These are phyloP conservation scores for Huntiella abstrusa DNA, from an alignment of 2,329 filamentous ascomycete genomes.

Conservation along the genomic window DNA sequence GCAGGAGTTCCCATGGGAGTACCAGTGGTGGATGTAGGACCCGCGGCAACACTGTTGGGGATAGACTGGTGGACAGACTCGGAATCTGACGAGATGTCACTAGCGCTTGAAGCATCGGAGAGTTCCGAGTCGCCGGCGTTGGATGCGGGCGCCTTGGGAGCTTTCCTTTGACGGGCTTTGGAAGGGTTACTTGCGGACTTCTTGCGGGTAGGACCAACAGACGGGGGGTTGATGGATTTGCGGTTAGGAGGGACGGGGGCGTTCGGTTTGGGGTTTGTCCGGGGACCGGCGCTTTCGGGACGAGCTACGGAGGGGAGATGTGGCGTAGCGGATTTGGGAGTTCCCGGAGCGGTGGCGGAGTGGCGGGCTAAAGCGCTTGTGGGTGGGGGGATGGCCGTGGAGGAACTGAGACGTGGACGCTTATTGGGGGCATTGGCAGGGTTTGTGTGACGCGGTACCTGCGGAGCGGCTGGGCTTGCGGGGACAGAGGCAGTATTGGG, in stretches of 20 bases:
- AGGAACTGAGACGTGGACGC: conserved; percentile 31
- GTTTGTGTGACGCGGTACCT: conserved; percentile 36
- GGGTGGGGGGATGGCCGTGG: conserved; percentile 28
- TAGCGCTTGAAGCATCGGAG: conserved; percentile 40
- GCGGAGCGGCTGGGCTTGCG: conserved; percentile 39
- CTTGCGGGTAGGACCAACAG: conserved; percentile 23
- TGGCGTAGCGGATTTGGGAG: conserved; percentile 28
- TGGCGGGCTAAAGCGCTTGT: conserved; percentile 43
- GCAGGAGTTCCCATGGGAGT: too few relatives aligned
- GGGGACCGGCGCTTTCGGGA: conserved; percentile 42
- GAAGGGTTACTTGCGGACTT: conserved; percentile 24
- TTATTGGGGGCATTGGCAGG: conserved; percentile 30
- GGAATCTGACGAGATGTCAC: conserved; percentile 31
- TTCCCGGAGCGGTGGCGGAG: conserved; percentile 43
- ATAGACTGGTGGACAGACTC: conserved; percentile 13
- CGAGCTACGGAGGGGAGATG: conserved; percentile 19
- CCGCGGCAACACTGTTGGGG: too few relatives aligned
- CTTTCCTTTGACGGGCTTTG: conserved; percentile 42
- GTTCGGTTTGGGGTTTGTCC: conserved; percentile 29
- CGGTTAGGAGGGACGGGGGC: conserved; percentile 21
- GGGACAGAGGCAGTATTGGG: conserved; percentile 33
- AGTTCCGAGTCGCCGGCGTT: conserved; percentile 45
- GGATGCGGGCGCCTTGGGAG: conserved; percentile 40
- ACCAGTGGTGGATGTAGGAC: too few relatives aligned
- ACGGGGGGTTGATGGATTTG: conserved; percentile 26